phyloP scores from a whole-genome alignment of 2,329 filamentous ascomycete genomes.

The Immersiporthe knoxdaviesiana region DNA sequence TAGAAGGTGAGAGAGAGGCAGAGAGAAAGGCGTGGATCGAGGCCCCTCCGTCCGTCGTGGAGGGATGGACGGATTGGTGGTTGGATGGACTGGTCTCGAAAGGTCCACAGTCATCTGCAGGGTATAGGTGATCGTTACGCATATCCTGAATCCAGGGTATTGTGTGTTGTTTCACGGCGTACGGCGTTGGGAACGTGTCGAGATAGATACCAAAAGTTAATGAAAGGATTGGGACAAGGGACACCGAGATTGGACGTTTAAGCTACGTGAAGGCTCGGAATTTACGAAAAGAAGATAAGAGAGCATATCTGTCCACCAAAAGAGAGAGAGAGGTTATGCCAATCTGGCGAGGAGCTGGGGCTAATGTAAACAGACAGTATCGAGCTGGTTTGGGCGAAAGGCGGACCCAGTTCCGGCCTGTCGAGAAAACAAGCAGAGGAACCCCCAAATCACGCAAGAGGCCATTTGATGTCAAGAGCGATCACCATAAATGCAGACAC shows the following conservation, averaged over 20 bases:
- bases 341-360: neutral
- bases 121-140: neutral
- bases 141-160: neutral
- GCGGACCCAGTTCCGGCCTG: neutral
- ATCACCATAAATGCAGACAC: neutral
- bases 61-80: neutral
- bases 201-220: constrained; percentile 14
- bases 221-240: neutral
- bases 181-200: constrained; percentile 21
- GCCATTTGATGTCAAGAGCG: neutral
- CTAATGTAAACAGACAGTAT: constrained; percentile 5
- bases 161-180: constrained; percentile 17
- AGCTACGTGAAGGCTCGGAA: neutral
- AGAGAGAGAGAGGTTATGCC: neutral
- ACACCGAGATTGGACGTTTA: neutral
- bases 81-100: neutral
- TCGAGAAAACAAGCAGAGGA: too few species aligned
- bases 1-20: constrained; percentile 39
- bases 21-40: neutral
- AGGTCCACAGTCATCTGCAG: too few species aligned
- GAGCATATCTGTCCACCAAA: neutral
- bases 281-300: neutral
- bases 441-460: neutral
- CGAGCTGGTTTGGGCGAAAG: neutral
- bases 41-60: neutral